Conservation (phyloP, 768 basidiomycete species). For the Russula sp. region DNA sequence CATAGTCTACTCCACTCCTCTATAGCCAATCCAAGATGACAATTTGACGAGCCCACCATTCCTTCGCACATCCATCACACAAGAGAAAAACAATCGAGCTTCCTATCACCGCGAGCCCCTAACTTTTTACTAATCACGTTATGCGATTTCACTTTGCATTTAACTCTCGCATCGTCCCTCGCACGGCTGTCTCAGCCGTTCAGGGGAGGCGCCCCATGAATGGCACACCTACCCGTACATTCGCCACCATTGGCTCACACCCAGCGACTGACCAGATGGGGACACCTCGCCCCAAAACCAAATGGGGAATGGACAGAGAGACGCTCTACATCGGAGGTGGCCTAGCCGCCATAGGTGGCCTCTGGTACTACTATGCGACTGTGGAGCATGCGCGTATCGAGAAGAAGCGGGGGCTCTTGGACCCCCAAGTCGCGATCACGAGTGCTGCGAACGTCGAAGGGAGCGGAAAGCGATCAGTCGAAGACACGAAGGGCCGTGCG, state of each 20-base stretch:
- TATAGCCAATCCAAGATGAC: too few relatives aligned
- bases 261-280: constrained; percentile 3
- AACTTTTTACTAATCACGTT: not conserved
- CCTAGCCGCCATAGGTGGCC: constrained; percentile 9
- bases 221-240: not conserved
- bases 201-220: not conserved
- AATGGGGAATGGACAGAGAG: not conserved
- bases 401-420: not conserved
- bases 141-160: constrained; percentile 2
- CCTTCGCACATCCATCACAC: too few relatives aligned
- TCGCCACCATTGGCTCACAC: constrained; percentile 8
- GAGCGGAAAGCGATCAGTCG: not conserved
- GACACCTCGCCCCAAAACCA: not conserved
- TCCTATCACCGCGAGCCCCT: not conserved
- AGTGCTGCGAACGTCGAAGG: not conserved
- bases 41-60: not conserved
- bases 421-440: not conserved
- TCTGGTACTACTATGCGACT: constrained; percentile 19
- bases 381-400: constrained; percentile 16
- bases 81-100: not conserved
- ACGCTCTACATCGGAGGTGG: constrained; percentile 16
- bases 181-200: not conserved
- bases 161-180: not conserved
- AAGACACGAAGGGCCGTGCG: not conserved
- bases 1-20: not conserved